phyloP scores from a whole-genome alignment of 371 early-diverging fungal genomes.

The Syncephalastrum contaminatum region DNA sequence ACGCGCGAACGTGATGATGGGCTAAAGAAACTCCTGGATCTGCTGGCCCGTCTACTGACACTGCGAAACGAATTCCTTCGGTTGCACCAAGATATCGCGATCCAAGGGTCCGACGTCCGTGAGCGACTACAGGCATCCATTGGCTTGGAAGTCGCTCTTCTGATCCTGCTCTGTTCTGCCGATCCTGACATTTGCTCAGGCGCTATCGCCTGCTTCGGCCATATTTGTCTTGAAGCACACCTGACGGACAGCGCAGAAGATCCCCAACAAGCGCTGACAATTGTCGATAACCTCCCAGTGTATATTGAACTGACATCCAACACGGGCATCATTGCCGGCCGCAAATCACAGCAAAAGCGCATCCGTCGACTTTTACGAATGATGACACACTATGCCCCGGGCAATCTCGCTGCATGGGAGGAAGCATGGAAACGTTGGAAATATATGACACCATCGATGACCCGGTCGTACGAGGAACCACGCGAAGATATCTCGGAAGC shows the following conservation, averaged over 20 bases:
- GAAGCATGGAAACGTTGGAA: conserved; percentile 84
- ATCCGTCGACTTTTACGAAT: conserved; percentile 70
- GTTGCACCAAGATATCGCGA: conserved; percentile 51
- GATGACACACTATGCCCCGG: conserved; percentile 69
- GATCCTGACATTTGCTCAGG: conserved; percentile 71
- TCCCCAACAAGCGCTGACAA: conserved; percentile 55
- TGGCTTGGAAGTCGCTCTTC: conserved; percentile 74
- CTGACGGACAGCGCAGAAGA: conserved; percentile 60
- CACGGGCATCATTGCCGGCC: conserved; percentile 63
- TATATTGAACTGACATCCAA: conserved; percentile 69
- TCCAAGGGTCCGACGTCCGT: conserved; percentile 48
- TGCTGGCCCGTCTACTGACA: conserved; percentile 62
- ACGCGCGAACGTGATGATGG: conserved; percentile 54
- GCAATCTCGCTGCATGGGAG: conserved; percentile 85
- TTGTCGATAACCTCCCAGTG: conserved; percentile 70
- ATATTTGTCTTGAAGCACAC: conserved; percentile 61
- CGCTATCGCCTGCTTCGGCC: conserved; percentile 63
- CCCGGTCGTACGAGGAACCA: conserved; percentile 44
- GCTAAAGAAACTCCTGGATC: conserved; percentile 56
- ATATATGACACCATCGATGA: conserved; percentile 55
- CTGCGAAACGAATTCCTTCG: conserved; percentile 68
- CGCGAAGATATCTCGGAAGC: conserved; percentile 31
- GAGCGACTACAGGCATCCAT: conserved; percentile 73
- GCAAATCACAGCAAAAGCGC: conserved; percentile 79
- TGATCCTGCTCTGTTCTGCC: conserved; percentile 75